Base-by-base conservation (phyloP, 352 stramenopile species). In the Phytophthora citrophthora region DNA sequence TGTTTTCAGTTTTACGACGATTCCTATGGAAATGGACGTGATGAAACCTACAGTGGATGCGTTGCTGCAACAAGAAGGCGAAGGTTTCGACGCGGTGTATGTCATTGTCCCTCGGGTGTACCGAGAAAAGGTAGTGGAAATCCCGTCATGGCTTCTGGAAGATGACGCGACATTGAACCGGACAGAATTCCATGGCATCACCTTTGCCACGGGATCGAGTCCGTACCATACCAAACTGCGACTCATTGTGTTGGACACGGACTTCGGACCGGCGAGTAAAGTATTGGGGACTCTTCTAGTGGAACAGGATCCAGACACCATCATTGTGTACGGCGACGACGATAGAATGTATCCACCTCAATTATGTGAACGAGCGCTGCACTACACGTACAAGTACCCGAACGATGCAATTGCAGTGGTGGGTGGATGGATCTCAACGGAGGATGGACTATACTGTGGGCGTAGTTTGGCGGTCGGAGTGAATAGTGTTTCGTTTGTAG, bases 1-100 rank as follows among this genome's bases (percentile, higher is more conserved):
- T 34, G 76, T 86, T 3, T 88, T 86, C 55, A 88, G 79, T 63
- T 84, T 88, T 51, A 88, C 79, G 24, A 84, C 79, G 5, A 88
- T 68, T 7, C 47, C 66, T 6, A 34, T 49, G 15, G 54, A 74
- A 16, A 81, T 83, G 34, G 41, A 60, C 39, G 52, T 76, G 32
- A 76, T 86, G 41, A 51, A 75, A 24, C 61, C 57, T 16, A 79
- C 66, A 15, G 57, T 88, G 15, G 54, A 81, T n/a, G 71, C 67
- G 8, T 44, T 84, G 11, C 24, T 88, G 13, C 34, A 60, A 24
- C 76, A 88, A 48, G 51, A 79, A 8, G 66, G 66, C 16, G 61
- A 74, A 16, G 65, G 64, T 2, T 88, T 88, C 36, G 76, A 83
- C 43, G 45, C 32, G 1, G 63, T 88, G 24, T 86, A 88, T 54